Conservation (phyloP, 2,329 filamentous ascomycete species). For the Phaeosphaeriaceae sp. region DNA sequence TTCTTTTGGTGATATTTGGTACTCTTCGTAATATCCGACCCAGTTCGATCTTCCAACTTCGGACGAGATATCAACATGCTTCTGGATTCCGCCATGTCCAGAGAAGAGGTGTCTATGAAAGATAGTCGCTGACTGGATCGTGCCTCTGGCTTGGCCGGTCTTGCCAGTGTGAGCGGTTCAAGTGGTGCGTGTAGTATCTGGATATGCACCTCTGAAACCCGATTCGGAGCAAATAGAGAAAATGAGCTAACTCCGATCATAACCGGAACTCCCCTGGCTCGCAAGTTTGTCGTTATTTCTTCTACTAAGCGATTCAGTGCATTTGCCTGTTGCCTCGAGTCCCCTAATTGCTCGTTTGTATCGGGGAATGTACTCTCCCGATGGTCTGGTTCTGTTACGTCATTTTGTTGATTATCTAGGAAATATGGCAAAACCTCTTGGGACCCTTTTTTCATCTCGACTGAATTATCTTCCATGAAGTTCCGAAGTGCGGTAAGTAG, state of each 20-base stretch:
- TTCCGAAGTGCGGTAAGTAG: constrained; percentile 21
- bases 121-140: constrained; percentile 9
- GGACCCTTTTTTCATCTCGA: constrained; percentile 8
- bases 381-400: not conserved
- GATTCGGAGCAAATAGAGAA: constrained; percentile 30
- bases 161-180: not conserved
- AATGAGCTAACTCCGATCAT: constrained; percentile 33
- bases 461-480: constrained; percentile 20
- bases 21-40: constrained; percentile 4
- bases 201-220: constrained; percentile 27
- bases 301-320: constrained; percentile 23
- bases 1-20: constrained; percentile 17
- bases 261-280: constrained; percentile 24
- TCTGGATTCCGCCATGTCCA: constrained; percentile 4
- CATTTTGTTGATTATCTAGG: not conserved
- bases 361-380: constrained; percentile 3
- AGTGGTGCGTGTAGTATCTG: constrained; percentile 22
- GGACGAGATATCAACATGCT: constrained; percentile 10
- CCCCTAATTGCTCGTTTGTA: constrained; percentile 15
- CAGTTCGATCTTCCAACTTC: constrained; percentile 9
- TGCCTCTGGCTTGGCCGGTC: not conserved
- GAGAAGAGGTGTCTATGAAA: constrained; percentile 26
- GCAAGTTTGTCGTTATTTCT: constrained; percentile 26
- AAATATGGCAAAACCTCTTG: not conserved
- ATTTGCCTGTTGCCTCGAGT: constrained; percentile 17